Base-by-base conservation (phyloP, 345 rosid species). In the Citrus sinensis region DNA sequence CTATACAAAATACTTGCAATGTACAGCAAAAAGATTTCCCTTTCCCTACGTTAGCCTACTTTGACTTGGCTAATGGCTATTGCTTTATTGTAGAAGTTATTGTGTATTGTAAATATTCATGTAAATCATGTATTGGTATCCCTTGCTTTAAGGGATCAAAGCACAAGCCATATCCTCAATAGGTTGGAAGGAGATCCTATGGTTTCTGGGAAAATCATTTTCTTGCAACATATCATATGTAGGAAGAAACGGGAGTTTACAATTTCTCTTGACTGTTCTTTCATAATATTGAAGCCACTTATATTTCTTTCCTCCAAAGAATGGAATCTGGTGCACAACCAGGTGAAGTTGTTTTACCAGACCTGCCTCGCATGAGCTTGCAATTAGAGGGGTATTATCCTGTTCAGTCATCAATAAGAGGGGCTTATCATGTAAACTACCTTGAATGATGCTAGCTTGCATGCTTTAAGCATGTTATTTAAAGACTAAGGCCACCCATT, bases 91-190 rank as follows among this genome's bases (percentile, higher is more conserved):
- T 51, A n/a, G 74, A 56, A 54, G 55, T 54, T 58, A 8, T 56
- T 58, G 17, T 72, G n/a, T 56, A 13, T 34, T 35, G 20, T 32
- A 5, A 55, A 24, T 51, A 51, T 51, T 37, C 40, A 16, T 37
- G 69, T 74, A 74, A 74, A 46, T 62, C 68, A 62, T 62, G 70
- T 11, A 60, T 1, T 74, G 77, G 55, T 40, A 29, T 27, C 16
- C 60, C 13, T 42, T 73, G 25, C 25, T 24, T 59, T 73, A 9
- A 24, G 37, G 67, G 40, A 37, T 59, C 65, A 73, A 46, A 39
- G 67, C 3, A 34, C 67, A 54, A 59, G 24, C 27, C 22, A 24
- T 22, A 37, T 59, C 65, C 51, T 73, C 16, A 59, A 29, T 70
- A 3, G 30, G 27, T 25, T 25, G 19, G 61, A 51, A 29, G 11